Conservation (phyloP, 345 rosid species). For the Populus ilicifolia region DNA sequence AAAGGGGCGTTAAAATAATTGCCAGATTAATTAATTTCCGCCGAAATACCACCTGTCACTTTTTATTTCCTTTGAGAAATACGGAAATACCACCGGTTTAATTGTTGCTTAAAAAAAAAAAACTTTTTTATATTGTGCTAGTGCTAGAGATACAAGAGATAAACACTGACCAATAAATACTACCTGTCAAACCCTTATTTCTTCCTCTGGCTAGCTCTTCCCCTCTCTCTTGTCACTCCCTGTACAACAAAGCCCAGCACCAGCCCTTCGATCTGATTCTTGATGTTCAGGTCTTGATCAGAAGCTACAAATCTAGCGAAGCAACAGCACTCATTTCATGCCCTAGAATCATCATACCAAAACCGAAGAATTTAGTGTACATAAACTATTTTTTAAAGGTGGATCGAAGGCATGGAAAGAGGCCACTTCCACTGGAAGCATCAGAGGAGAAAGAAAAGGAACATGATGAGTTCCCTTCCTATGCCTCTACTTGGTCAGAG, state of each 20-base stretch:
- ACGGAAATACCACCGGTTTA: not conserved
- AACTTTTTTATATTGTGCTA: not conserved
- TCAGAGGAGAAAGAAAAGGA: slow-evolving; percentile 42
- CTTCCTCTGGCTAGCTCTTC: not conserved
- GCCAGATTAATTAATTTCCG: not conserved
- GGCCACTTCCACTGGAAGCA: slow-evolving; percentile 61
- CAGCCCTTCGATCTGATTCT: slow-evolving; percentile 6
- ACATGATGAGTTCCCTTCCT: slow-evolving; percentile 14
- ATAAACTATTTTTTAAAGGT: slow-evolving; percentile 19
- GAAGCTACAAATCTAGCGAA: not conserved
- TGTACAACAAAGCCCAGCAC: not conserved
- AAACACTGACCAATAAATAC: not conserved
- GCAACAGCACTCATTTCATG: not conserved
- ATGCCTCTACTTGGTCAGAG: slow-evolving; percentile 51
- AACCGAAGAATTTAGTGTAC: not conserved
- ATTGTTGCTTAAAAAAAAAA: not conserved
- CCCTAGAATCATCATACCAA: not conserved
- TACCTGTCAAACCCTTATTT: not conserved
- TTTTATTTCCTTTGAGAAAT: not conserved
- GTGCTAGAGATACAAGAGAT: not conserved
- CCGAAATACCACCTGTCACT: not conserved
- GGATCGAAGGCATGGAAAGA: slow-evolving; percentile 70
- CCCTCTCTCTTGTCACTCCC: not conserved
- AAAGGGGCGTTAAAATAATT: not conserved
- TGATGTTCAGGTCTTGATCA: not conserved